Base-by-base conservation (phyloP, 1,284 basidiomycete species). In the Ustilago loliicola region DNA sequence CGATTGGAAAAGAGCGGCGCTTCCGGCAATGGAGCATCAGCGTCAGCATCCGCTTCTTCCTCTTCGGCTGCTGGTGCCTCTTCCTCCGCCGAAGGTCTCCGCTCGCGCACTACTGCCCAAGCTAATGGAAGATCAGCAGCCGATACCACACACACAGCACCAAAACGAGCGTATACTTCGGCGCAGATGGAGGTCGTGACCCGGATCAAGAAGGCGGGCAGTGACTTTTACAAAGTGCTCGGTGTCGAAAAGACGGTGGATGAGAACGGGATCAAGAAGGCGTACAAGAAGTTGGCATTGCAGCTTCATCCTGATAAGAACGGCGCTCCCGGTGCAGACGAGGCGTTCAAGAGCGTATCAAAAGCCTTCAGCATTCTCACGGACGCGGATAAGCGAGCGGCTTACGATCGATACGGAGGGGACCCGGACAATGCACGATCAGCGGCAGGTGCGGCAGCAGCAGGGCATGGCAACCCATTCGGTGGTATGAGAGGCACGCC, bases 331-430 rank as follows among this genome's bases (percentile, higher is more conserved):
- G 95, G 96, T 21, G 96, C 97, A 17, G 97, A 99, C 78, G 97
- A 99, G 87, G 97, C 97, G 1, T 99, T 99, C 89, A 99, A 99
- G 89, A 90, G 94, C 91, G 96, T 99, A 15, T 98, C 95, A 0
- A 99, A 98, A 88, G 96, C 96, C 7, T 98, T 98, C 87, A 95
- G 96, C 86, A 92, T 98, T 6, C 89, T 98, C 21, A 97, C 94
- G 82, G 96, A 98, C 87, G 88, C 93, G 48, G 92, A 97, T 88
- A 96, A 98, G 87, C 92, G 96, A 69, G 91, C 93, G n/a, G 90
- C 91, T 27, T 98, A 91, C 87, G 97, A 99, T 85, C 90, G 91
- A 71, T 91, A 91, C 78, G 95, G 94, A 30, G 90, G 91, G 54
- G 95, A 96, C 85, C 94, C 94, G 51, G 94, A 96, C 85, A 91